Conservation (phyloP, 352 stramenopile species). For the Pythium rishiriense region DNA sequence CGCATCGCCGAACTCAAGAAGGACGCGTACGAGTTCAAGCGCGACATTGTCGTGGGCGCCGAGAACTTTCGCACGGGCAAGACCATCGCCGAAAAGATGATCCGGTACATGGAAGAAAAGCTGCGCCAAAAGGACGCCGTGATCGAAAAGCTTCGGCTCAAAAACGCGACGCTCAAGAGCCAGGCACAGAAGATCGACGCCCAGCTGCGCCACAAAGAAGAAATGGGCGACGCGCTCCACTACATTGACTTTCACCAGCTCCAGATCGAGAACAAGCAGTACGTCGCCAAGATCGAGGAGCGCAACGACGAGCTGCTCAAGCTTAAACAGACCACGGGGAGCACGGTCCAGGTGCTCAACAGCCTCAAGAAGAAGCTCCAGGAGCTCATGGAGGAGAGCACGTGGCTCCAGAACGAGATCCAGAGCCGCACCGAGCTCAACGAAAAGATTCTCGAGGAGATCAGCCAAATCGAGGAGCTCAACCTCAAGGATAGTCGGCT, state of each 20-base stretch:
- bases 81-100: constrained; percentile 92
- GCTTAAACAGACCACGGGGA: constrained; percentile 90
- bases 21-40: constrained; percentile 96
- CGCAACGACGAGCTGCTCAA: constrained; percentile 92
- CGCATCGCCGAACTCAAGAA: constrained; percentile 95
- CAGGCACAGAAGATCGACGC: constrained; percentile 92
- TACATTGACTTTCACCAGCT: constrained; percentile 97
- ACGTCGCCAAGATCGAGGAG: constrained; percentile 94
- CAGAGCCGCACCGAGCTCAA: constrained; percentile 78
- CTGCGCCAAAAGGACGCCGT: constrained; percentile 90
- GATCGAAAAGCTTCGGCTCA: constrained; percentile 93
- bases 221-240: constrained; percentile 94
- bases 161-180: constrained; percentile 93
- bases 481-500: constrained; percentile 68
- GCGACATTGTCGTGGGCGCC: constrained; percentile 92
- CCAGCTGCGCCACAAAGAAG: constrained; percentile 93
- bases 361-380: constrained; percentile 90
- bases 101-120: constrained; percentile 95
- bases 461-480: constrained; percentile 60
- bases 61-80: constrained; percentile 95
- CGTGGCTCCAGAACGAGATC: constrained; percentile 84
- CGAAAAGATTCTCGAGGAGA: constrained; percentile 86
- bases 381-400: constrained; percentile 81
- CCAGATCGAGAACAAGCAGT: constrained; percentile 97
- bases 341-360: constrained; percentile 90